These are phyloP conservation scores for Diaporthe humulicola DNA, from an alignment of 2,329 filamentous ascomycete genomes.

Conservation along the genomic window DNA sequence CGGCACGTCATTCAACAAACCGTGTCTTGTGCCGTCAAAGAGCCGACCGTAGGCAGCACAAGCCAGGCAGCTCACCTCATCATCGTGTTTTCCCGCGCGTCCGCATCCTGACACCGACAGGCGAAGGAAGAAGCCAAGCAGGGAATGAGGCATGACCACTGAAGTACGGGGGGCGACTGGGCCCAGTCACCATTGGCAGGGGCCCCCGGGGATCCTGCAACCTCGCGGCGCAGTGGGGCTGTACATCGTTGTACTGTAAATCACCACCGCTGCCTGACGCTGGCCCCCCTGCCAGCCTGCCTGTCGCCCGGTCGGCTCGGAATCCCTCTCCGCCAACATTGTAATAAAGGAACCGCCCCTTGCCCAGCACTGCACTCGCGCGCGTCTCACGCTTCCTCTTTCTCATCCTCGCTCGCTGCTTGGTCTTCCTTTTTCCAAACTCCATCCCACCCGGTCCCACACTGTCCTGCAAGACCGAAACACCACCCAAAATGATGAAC, in stretches of 20 bases:
- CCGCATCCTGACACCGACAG: constrained; percentile 9
- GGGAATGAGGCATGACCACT: not conserved
- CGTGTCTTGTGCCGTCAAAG: constrained; percentile 3
- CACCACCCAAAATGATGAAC: constrained; percentile 19
- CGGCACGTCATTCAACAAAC: not conserved
- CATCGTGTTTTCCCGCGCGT: not conserved
- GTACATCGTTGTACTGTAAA: constrained; percentile 26
- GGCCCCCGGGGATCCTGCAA: constrained; percentile 15
- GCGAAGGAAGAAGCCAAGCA: constrained; percentile 24
- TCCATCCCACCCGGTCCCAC: not conserved
- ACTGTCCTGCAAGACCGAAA: not conserved
- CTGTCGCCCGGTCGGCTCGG: constrained; percentile 23
- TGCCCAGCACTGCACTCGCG: not conserved
- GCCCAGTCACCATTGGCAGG: not conserved
- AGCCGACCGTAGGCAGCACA: not conserved
- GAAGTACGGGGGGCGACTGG: constrained; percentile 2
- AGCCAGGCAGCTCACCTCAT: constrained; percentile 4
- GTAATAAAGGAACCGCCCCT: constrained; percentile 24
- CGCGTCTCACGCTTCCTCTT: constrained; percentile 7
- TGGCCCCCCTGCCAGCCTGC: not conserved
- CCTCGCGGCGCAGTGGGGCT: constrained; percentile 18
- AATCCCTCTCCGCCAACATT: constrained; percentile 18
- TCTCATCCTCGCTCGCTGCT: not conserved
- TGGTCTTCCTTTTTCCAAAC: not conserved
- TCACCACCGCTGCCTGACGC: constrained; percentile 28